Percentiles rank a stretch among this genome's conserved stretches.
Evolutionary conservation across 2,329 filamentous ascomycete genomes (phyloP).

Genomic region (Blumeria graminis): DNA sequence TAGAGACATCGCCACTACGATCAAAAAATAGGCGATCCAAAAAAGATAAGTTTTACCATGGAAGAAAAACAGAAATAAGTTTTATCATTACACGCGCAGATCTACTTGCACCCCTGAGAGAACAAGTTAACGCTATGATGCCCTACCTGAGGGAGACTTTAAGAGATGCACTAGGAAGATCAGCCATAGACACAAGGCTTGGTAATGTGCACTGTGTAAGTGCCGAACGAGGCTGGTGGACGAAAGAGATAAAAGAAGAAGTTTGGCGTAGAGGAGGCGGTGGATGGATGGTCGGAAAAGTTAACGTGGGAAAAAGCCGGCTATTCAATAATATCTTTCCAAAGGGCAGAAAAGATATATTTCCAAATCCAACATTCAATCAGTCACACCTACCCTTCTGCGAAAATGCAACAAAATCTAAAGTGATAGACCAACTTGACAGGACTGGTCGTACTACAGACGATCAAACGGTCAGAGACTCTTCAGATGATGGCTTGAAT

Average conservation of each 20-base stretch:
- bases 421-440: neutral
- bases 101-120: slow-evolving; percentile 59
- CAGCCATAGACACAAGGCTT: slow-evolving; percentile 47
- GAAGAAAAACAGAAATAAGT: slow-evolving; percentile 52
- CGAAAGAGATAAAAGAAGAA: slow-evolving; percentile 58
- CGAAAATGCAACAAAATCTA: neutral
- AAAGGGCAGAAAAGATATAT: slow-evolving; percentile 28
- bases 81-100: slow-evolving; percentile 84
- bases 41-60: slow-evolving; percentile 36
- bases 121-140: slow-evolving; percentile 68
- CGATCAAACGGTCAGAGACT: neutral
- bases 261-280: slow-evolving; percentile 67
- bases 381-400: neutral
- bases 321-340: slow-evolving; percentile 76
- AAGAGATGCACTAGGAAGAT: slow-evolving; percentile 46
- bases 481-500: neutral
- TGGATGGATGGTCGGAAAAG: slow-evolving; percentile 93
- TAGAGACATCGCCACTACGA: slow-evolving; percentile 50
- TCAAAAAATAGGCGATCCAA: slow-evolving; percentile 60
- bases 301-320: slow-evolving; percentile 90
- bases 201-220: slow-evolving; percentile 78
- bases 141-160: slow-evolving; percentile 60
- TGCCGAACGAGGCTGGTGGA: slow-evolving; percentile 76
- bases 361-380: neutral
- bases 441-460: neutral